These are phyloP conservation scores for Erodium trifolium DNA, from an alignment of 441 rosid species.

Conservation along the genomic window DNA sequence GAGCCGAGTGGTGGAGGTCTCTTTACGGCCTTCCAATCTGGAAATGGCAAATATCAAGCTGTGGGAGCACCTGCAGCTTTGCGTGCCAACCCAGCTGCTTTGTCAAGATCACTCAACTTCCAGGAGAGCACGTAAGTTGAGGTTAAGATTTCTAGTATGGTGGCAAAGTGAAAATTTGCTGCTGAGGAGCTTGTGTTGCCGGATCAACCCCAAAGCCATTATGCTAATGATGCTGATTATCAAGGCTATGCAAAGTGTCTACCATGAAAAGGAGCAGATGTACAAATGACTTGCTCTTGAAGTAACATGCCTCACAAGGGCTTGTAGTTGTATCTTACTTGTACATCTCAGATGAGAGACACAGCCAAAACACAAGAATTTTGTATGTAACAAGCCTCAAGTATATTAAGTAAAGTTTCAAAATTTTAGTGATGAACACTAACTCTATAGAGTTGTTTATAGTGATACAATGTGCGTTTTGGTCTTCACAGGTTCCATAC, in stretches of 20 bases:
- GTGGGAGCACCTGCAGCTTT: slow-evolving; percentile 27
- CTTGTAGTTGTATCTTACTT: neutral
- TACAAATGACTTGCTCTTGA: neutral
- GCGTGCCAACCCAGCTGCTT: slow-evolving; percentile 55
- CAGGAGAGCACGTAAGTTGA: slow-evolving; percentile 29
- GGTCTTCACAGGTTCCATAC: too few relatives aligned
- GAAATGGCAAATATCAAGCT: slow-evolving; percentile 30
- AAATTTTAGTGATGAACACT: neutral
- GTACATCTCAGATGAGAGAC: neutral
- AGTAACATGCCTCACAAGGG: neutral
- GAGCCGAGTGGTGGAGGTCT: slow-evolving; percentile 25
- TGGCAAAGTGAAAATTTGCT: neutral
- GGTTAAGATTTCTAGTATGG: neutral
- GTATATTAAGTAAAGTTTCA: neutral
- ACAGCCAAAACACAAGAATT: neutral
- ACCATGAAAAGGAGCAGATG: neutral
- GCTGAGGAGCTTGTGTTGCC: neutral
- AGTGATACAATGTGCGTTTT: too few relatives aligned
- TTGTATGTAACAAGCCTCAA: neutral
- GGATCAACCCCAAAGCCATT: neutral
- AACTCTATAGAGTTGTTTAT: neutral
- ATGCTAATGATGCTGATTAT: neutral
- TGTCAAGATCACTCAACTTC: slow-evolving; percentile 46
- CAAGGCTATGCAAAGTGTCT: too few relatives aligned
- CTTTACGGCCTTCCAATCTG: slow-evolving; percentile 14